Conservation (phyloP, 1,139 yeast species). For the Spathaspora sp. region DNA sequence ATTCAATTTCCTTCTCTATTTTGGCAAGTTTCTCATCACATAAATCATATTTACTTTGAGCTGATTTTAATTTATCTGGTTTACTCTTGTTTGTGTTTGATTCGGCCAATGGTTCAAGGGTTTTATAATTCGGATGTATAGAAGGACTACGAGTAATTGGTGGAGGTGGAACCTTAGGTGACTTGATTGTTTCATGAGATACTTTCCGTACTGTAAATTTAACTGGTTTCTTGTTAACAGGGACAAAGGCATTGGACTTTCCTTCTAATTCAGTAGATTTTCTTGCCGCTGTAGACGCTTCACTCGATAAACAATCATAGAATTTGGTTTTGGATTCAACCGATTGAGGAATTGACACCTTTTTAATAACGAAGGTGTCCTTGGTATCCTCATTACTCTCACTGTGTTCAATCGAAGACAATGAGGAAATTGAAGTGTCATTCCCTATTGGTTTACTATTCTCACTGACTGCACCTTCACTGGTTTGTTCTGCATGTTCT, state of each 20-base stretch:
- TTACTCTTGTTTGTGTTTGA: conserved; percentile 6
- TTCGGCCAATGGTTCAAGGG: background rate
- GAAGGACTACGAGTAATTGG: conserved; percentile 7
- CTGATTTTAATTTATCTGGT: conserved; percentile 12
- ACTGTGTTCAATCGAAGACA: conserved; percentile 28
- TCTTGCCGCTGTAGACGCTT: conserved; percentile 4
- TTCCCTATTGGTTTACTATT: background rate
- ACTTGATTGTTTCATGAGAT: conserved; percentile 31
- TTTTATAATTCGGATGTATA: background rate
- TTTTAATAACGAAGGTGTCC: conserved; percentile 1
- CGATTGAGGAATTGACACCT: conserved; percentile 10
- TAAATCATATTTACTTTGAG: conserved; percentile 39
- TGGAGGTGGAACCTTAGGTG: conserved; percentile 15
- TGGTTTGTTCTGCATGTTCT: background rate
- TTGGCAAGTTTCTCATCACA: conserved; percentile 33
- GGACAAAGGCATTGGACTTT: conserved; percentile 5
- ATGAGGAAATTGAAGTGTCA: conserved; percentile 20
- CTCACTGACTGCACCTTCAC: background rate
- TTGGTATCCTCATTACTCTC: conserved; percentile 5
- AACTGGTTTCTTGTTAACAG: conserved; percentile 27
- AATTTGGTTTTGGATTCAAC: conserved; percentile 13
- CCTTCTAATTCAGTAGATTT: background rate
- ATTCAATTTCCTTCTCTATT: conserved; percentile 42
- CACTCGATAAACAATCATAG: conserved; percentile 9
- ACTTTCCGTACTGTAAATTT: conserved; percentile 46